These are phyloP conservation scores for Amanita pseudoporphyria DNA, from an alignment of 768 basidiomycete species.

Conservation along the genomic window DNA sequence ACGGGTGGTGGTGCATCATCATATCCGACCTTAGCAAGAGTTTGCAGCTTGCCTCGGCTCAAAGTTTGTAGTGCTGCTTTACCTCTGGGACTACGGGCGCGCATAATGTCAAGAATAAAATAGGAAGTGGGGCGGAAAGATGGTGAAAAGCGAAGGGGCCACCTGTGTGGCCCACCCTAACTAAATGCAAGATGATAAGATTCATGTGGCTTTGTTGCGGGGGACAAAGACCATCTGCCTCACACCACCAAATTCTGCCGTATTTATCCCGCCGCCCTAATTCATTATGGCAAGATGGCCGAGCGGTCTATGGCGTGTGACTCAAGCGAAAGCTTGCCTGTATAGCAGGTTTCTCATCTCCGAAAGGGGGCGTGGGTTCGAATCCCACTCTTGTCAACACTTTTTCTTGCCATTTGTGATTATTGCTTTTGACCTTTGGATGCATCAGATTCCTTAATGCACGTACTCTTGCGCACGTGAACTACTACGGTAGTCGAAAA, in stretches of 20 bases:
- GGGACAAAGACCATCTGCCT: background rate
- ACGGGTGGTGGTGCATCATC: too few species aligned
- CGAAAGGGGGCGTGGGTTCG: conserved; percentile 31
- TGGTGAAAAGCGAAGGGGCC: background rate
- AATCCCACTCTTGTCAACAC: conserved; percentile 32
- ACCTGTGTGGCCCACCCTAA: background rate
- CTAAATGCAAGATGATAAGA: too few species aligned
- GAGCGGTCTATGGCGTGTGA: conserved; percentile 58
- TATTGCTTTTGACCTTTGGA: too few species aligned
- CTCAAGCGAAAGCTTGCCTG: conserved; percentile 35
- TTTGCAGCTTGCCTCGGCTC: conserved; percentile 1
- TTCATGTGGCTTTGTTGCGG: background rate
- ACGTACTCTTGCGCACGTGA: too few species aligned
- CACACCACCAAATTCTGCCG: background rate
- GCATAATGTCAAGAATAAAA: background rate
- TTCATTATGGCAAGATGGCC: conserved; percentile 42
- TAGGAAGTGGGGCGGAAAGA: background rate
- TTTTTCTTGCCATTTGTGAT: too few species aligned
- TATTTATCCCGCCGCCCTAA: background rate
- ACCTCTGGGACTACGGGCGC: background rate
- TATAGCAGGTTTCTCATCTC: conserved; percentile 24
- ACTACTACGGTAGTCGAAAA: too few species aligned
- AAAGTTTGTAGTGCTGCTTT: background rate
- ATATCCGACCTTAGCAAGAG: conserved; percentile 2
- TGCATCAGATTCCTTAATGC: too few species aligned